Evolutionary conservation across 805 yeast genomes (phyloP), one percentile per base, ranked within the genome.

Genomic region (Candida quercuum): DNA sequence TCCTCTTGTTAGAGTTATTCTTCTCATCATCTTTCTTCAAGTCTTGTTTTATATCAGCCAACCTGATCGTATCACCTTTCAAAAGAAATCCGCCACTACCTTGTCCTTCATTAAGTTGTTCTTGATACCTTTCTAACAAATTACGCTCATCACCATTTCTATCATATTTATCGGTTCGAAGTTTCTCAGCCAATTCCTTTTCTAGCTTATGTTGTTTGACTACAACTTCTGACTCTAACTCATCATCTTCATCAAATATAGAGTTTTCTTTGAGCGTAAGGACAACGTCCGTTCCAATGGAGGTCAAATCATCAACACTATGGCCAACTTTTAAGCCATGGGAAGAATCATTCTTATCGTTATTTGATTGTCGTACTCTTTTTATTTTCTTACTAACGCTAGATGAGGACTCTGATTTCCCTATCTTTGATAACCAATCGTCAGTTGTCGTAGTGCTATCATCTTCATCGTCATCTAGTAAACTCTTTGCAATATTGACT

Each of bases 231-330:
- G 52, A 49, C 20, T 52, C 56, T 18, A 52, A 33, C 19, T 48
- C 51, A 38, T 52, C 54, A 8, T 35, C 45, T 5, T 49, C 56
- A 18, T 47, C 53, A 19, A 40, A 16, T 3, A 53, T 37, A 1
- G 46, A 37, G 6, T 40, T 36, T 15, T 54, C 57, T 21, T 52
- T 53, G 23, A 54, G 30, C 1, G 59, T 54, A 9, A 54, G 29
- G 5, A 53, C 40, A 3, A 49, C 36, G 27, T 43, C 50, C 5
- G 32, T 36, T 11, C 37, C 39, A 6, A 40, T 3, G 1, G 35
- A 19, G 3, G 30, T 33, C 5, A 54, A 18, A 17, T 49, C 56
- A 3, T 28, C 17, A 4, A 48, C 18, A 14, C 33, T 37, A 38
- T 54, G 59, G 3, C 42, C 30, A 12, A 54, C 52, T 32, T 39